A percentile compares a stretch with the other conserved stretches of the same genome.
phyloP scores from a whole-genome alignment of 108 stramenopile species.

The Fistulifera pelliculosa region DNA sequence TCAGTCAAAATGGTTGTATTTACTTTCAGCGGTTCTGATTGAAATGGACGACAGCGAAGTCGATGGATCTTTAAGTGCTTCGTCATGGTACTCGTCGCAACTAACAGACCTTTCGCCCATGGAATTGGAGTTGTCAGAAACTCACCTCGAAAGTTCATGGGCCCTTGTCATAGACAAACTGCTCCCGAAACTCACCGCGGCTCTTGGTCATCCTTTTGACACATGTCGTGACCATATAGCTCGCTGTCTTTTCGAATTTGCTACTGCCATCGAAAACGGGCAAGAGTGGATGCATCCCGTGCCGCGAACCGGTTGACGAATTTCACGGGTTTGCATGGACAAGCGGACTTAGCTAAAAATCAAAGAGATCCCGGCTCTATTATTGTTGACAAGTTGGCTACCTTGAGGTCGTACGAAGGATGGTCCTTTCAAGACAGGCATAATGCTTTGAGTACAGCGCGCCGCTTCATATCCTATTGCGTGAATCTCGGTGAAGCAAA shows the following conservation, averaged over 20 bases:
- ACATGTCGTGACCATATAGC: constrained; percentile 83
- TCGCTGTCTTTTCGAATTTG: constrained; percentile 65
- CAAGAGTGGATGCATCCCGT: constrained; percentile 18
- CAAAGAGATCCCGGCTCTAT: constrained; percentile 41
- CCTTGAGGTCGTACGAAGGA: constrained; percentile 22
- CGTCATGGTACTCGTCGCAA: constrained; percentile 25
- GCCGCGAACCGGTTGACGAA: constrained; percentile 12
- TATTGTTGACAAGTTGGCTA: constrained; percentile 46
- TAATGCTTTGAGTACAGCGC: constrained; percentile 67
- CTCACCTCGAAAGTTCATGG: constrained; percentile 47
- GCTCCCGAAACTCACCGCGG: constrained; percentile 53
- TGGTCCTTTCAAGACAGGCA: constrained; percentile 51
- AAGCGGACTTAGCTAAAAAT: constrained; percentile 4
- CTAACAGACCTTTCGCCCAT: constrained; percentile 9
- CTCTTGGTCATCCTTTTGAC: constrained; percentile 83
- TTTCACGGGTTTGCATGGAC: neutral
- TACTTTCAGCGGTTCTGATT: constrained; percentile 63
- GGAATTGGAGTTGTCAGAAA: constrained; percentile 1
- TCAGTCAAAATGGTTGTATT: constrained; percentile 78
- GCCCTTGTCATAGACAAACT: constrained; percentile 42
- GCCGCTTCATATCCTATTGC: constrained; percentile 77
- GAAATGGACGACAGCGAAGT: constrained; percentile 56
- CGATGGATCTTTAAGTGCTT: constrained; percentile 15
- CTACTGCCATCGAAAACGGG: constrained; percentile 60
- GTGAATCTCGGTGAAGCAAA: constrained; percentile 77